A percentile compares a stretch with the other conserved stretches of the same genome.
These are phyloP conservation scores for Skeletonema grethae DNA, from an alignment of 108 stramenopile genomes.

Conservation along the genomic window DNA sequence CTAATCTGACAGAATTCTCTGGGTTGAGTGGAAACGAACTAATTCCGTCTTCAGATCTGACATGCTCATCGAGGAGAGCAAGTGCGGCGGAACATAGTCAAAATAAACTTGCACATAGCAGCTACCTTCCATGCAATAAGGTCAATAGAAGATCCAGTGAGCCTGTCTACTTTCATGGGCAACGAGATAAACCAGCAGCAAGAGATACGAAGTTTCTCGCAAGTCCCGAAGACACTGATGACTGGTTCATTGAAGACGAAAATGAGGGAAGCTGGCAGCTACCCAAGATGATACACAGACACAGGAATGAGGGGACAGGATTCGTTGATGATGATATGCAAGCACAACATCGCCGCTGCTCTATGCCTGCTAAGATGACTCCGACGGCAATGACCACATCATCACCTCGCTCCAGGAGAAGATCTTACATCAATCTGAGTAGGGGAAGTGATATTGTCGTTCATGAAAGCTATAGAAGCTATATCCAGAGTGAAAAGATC, in stretches of 20 bases:
- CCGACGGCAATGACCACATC: neutral
- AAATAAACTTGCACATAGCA: neutral
- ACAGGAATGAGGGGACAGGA: neutral
- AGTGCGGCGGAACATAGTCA: neutral
- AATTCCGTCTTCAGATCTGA: neutral
- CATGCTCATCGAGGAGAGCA: neutral
- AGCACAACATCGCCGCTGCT: neutral
- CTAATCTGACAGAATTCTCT: neutral
- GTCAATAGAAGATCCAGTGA: neutral
- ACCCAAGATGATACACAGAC: neutral
- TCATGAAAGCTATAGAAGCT: neutral
- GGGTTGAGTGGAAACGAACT: neutral
- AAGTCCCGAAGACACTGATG: neutral
- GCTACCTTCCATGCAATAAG: neutral
- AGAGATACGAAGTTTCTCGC: neutral
- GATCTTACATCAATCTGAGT: neutral
- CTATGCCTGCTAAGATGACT: neutral
- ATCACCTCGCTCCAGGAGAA: neutral
- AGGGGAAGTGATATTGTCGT: neutral
- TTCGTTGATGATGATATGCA: neutral
- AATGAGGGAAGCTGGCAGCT: neutral
- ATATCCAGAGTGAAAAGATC: neutral
- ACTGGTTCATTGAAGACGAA: neutral
- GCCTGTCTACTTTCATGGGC: neutral
- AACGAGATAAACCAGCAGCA: neutral